Conservation (phyloP, 2,329 filamentous ascomycete genomes). For the Aspergillus sp. region DNA sequence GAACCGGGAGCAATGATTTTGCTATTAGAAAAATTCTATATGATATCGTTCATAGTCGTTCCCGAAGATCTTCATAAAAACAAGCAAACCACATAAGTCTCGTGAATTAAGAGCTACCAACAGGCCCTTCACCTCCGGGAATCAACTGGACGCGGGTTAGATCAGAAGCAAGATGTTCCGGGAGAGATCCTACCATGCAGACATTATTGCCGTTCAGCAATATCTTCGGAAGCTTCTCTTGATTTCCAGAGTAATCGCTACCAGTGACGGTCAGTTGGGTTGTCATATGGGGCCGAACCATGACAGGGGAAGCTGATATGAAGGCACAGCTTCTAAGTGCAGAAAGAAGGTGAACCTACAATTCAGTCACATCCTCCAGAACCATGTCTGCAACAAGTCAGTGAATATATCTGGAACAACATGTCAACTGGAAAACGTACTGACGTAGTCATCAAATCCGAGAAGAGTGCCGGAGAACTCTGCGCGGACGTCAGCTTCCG, state of each 20-base stretch:
- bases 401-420: conserved; percentile 5
- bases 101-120: conserved; percentile 27
- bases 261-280: conserved; percentile 15
- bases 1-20: neutral
- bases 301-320: conserved; percentile 1
- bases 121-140: conserved; percentile 72
- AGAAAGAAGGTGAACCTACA: conserved; percentile 57
- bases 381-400: conserved; percentile 76
- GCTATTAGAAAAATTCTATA: conserved; percentile 17
- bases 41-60: conserved; percentile 16
- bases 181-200: conserved; percentile 75
- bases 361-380: conserved; percentile 93
- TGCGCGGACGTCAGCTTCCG: conserved; percentile 40
- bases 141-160: conserved; percentile 58
- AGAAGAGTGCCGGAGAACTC: conserved; percentile 94
- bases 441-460: conserved; percentile 99
- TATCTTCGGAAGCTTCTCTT: conserved; percentile 90
- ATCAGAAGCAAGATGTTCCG: neutral
- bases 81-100: conserved; percentile 11
- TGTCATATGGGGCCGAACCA: neutral
- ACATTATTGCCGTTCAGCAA: conserved; percentile 97
- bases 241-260: conserved; percentile 86
- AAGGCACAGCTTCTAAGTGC: neutral
- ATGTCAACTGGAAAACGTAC: conserved; percentile 61
- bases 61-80: conserved; percentile 13